Base-by-base conservation (phyloP, 2,329 filamentous ascomycete genomes). In the Xylariaceae sp. region DNA sequence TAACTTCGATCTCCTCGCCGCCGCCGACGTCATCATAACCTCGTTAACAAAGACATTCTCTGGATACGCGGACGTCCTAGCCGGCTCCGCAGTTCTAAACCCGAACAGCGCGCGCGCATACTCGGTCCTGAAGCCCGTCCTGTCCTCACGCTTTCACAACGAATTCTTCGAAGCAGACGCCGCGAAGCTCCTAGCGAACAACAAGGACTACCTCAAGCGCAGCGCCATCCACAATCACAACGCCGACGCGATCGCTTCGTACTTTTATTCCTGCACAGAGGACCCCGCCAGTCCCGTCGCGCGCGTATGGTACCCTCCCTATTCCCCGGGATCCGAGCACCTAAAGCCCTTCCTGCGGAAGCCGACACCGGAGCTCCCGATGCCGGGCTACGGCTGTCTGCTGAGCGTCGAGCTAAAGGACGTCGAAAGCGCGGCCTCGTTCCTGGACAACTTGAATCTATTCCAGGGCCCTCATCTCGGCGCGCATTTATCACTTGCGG, bases 41-140 rank as follows among this genome's bases (percentile, higher is more conserved):
- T 64, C 63, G 1, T 51, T 83, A 12, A 83, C 80, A n/a, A 84
- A 84, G 65, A 73, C 74, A 1, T 84, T 85, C 62, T 80, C 71
- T 56, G 82, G 82, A 12, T 76, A 76, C 56, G 73, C 79, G 27
- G 74, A 85, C 60, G 55, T 63, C 11, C 61, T 65, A 55, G 62
- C 55, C 11, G 63, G 63, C 12, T 64, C 59, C 6, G 39, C 63
- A 8, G 59, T 55, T n/a, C 31, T 66, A 39, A 66, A 66, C 46
- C 64, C 64, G 1, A 59, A 59, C 39, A 59, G 57, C 32, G 34
- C 32, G 19, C 40, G 26, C 27, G 50, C 46, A n/a, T 62, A 64
- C 52, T 5, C 48, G 6, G 12, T 47, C 4, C 53, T 65, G 37
- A 62, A 62, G 50, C 57, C 39, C 2, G 29, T 63, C 0, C 62